A percentile compares a stretch with the other conserved stretches of the same genome.
Conservation (phyloP, 2,329 filamentous ascomycete genomes). For the Pseudocercospora cruenta region DNA sequence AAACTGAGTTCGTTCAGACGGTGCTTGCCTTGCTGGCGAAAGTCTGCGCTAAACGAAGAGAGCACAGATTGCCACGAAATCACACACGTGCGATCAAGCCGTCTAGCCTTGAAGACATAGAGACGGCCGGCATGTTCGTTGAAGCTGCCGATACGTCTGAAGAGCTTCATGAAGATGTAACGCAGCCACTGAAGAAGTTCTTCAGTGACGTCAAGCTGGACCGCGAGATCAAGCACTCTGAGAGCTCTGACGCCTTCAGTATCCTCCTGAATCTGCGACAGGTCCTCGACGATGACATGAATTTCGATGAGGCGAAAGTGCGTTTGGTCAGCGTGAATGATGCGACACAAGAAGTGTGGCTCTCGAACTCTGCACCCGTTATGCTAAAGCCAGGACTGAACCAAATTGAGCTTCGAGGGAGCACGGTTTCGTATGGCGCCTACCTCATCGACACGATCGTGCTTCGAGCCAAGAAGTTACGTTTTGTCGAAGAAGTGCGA, state of each 20-base stretch:
- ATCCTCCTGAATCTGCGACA: constrained; percentile 70
- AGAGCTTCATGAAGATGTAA: constrained; percentile 63
- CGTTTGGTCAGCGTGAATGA: constrained; percentile 63
- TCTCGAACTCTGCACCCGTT: constrained; percentile 55
- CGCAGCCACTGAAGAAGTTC: constrained; percentile 71
- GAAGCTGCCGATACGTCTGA: constrained; percentile 54
- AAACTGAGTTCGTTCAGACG: constrained; percentile 78
- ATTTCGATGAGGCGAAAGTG: constrained; percentile 66
- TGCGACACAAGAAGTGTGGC: constrained; percentile 68
- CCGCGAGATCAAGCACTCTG: constrained; percentile 69
- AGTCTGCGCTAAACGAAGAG: constrained; percentile 54
- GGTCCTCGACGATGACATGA: constrained; percentile 71
- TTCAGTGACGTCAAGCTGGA: constrained; percentile 72
- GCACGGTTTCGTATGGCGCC: constrained; percentile 67
- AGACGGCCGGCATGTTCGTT: constrained; percentile 42
- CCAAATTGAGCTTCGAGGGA: constrained; percentile 55
- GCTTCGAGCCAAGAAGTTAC: constrained; percentile 65
- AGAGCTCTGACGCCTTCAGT: constrained; percentile 74
- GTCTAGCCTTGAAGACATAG: constrained; percentile 41
- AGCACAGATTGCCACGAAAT: constrained; percentile 5
- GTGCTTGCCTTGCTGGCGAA: constrained; percentile 75
- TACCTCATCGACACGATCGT: constrained; percentile 76
- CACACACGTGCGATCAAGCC: neutral
- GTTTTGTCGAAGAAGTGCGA: constrained; percentile 64
- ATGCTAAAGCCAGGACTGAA: constrained; percentile 60